These are phyloP conservation scores for Aspergillus novofumigatus DNA, from an alignment of 2,329 filamentous ascomycete genomes.

Conservation along the genomic window DNA sequence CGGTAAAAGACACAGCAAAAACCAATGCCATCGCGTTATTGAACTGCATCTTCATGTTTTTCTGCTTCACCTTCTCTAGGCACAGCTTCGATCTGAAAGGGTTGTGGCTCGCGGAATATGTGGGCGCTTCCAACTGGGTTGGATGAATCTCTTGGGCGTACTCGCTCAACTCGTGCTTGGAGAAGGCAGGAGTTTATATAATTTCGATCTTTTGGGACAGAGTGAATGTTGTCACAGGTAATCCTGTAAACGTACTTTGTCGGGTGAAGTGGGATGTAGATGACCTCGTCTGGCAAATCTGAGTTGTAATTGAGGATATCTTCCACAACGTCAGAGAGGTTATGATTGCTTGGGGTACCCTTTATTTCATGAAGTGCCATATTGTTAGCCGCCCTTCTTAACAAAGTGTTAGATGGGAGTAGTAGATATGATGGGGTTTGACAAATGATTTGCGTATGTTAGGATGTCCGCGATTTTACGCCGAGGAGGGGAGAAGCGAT, in stretches of 20 bases:
- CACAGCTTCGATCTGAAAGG: not conserved
- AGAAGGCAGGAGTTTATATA: not conserved
- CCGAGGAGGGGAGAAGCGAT: too few species aligned
- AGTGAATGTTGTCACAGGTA: not conserved
- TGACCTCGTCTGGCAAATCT: not conserved
- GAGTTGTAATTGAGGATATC: not conserved
- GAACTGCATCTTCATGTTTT: not conserved
- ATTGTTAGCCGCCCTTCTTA: not conserved
- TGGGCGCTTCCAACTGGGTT: not conserved
- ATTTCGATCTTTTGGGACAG: not conserved
- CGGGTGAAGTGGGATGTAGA: not conserved
- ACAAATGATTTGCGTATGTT: not conserved
- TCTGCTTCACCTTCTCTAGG: not conserved
- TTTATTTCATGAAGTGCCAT: not conserved
- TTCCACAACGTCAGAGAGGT: not conserved
- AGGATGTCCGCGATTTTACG: not conserved
- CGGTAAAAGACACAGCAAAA: too few species aligned
- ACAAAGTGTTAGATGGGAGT: not conserved
- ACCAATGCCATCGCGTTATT: not conserved
- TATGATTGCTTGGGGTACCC: not conserved
- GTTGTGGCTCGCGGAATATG: not conserved
- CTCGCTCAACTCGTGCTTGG: not conserved
- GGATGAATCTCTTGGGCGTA: not conserved
- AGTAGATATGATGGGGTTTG: not conserved
- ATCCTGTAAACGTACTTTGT: not conserved